phyloP scores from a whole-genome alignment of 352 stramenopile genomes.

The Phytophthora foliorum region DNA sequence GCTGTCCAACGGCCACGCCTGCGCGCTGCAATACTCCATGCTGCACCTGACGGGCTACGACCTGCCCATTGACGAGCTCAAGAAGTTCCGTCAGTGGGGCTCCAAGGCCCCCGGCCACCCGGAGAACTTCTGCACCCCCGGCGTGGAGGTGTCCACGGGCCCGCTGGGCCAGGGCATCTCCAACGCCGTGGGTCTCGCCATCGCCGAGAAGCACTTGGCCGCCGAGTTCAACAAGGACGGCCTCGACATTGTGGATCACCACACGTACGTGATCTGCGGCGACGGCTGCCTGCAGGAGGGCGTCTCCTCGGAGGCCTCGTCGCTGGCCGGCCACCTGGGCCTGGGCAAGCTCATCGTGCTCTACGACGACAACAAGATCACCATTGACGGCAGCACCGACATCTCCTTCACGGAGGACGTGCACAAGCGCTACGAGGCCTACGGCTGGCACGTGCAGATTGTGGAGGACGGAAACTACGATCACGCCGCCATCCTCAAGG shows the following conservation, averaged over 20 bases:
- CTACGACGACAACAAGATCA: conserved; percentile 99
- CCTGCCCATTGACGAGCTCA: conserved; percentile 97
- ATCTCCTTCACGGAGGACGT: conserved; percentile 99
- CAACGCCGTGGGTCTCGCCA: conserved; percentile 98
- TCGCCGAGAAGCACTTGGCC: conserved; percentile 98
- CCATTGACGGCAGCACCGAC: conserved; percentile 97
- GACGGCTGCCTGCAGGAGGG: conserved; percentile 99
- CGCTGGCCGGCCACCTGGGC: conserved; percentile 97
- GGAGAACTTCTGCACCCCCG: conserved; percentile 96
- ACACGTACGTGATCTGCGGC: conserved; percentile 99
- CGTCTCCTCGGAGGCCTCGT: conserved; percentile 96
- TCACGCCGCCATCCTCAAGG: conserved; percentile 93
- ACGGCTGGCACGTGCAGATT: conserved; percentile 97
- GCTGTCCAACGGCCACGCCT: conserved; percentile 99
- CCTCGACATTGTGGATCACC: conserved; percentile 97
- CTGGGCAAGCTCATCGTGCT: conserved; percentile 99
- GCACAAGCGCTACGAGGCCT: conserved; percentile 97
- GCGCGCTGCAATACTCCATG: conserved; percentile 99
- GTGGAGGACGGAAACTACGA: conserved; percentile 96
- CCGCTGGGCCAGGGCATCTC: conserved; percentile 98
- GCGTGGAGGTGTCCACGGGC: conserved; percentile 97
- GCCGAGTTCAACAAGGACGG: conserved; percentile 98
- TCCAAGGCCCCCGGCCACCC: conserved; percentile 98
- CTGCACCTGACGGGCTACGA: conserved; percentile 98
- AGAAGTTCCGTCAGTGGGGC: conserved; percentile 97